Evolutionary conservation across 257 asterid species (phyloP), one percentile per base, ranked within the genome.

Genomic region (Handroanthus guayacan): DNA sequence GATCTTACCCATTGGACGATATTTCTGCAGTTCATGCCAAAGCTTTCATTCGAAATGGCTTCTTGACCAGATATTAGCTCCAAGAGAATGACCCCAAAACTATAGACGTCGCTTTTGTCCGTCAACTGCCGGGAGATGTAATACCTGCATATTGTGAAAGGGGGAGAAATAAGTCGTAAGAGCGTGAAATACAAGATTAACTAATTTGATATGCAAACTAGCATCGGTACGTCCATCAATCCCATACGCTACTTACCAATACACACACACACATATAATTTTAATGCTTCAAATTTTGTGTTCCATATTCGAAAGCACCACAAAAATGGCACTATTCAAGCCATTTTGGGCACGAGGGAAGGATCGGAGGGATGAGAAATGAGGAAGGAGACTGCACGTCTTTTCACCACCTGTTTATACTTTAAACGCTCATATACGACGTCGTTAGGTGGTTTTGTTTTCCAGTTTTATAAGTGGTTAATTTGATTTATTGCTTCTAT

Each of bases 61-160:
- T 95, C 99, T 79, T 93, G 97, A 74, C 98, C 99, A 10, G 99
- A 93, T 78, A 95, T 87, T 38, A 95, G 87, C 90, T 95, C 99
- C 45, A 95, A 83, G 79, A 95, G 98, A 82, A 95, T 93, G 79
- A 93, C 99, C 1, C 99, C 99, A 6, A 95, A 95, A 62, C 99
- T 95, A 66, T 95, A 95, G 48, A 93, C 94, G 36, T 95, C 98
- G 65, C 99, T 95, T 79, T 95, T 95, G 79, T 91, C 99, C 2
- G 99, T 95, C 87, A 95, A 65, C 89, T 95, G 99, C 87, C 91
- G 98, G 75, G 99, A 95, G 75, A 91, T 93, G 84, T 93, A 95
- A 77, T 95, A 95, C 85, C 99, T 95, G 92, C 81, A 70, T 5
- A 3, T 79, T 11, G 67, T 9, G 44, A 39, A 63, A 38, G 41